Percentiles rank a stretch among this genome's conserved stretches.
Conservation (phyloP, 73 alveolate species). For the Tetrahymena malaccensis region DNA sequence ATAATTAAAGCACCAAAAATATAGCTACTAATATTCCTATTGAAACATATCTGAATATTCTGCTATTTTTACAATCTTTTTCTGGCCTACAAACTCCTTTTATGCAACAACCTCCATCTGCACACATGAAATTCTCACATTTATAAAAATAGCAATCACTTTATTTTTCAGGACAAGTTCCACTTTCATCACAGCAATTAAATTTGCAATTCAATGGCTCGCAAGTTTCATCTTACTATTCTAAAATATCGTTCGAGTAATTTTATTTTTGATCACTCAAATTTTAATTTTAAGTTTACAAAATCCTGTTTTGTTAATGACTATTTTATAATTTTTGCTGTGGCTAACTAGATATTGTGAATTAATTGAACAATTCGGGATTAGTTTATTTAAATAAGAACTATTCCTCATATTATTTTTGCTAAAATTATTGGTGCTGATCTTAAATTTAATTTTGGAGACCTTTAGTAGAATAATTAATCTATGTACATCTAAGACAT, state of each 20-base stretch:
- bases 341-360: too few relatives aligned
- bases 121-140: background rate
- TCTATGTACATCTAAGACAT: background rate
- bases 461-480: background rate
- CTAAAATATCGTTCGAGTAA: background rate
- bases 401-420: background rate
- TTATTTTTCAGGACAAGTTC: background rate
- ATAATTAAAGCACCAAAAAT: background rate
- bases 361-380: background rate
- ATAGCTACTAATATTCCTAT: background rate
- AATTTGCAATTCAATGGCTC: background rate
- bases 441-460: background rate
- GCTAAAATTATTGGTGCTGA: background rate
- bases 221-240: background rate
- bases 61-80: background rate
- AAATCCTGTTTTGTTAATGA: background rate
- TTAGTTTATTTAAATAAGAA: too few relatives aligned
- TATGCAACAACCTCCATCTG: background rate
- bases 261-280: background rate
- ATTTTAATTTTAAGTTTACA: background rate
- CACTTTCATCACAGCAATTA: background rate
- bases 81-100: background rate
- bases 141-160: background rate
- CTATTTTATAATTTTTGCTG: too few relatives aligned
- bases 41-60: background rate